Base-by-base conservation (phyloP, 2,329 filamentous ascomycete species). In the Trichoderma sp. region DNA sequence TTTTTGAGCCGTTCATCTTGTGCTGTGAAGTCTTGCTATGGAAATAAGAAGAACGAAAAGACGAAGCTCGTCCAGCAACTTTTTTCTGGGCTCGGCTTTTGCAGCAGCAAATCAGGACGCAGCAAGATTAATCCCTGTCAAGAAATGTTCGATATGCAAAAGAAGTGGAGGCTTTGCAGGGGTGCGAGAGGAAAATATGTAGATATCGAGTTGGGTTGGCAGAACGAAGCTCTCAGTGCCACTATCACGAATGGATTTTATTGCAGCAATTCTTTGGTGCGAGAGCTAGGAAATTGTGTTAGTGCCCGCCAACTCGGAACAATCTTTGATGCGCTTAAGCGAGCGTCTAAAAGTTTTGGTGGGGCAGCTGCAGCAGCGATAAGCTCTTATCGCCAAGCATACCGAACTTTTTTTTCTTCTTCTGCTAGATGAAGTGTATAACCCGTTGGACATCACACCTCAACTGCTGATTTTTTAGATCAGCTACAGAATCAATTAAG, bases 1-100 rank as follows among this genome's bases (percentile, higher is more conserved):
- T 77, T 71, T 85, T 85, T 29, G 74, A 60, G 49, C 78, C 73
- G 49, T 75, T 76, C 81, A 83, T 82, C 47, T 19, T 52, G 77
- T 73, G 68, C 56, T 68, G 56, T 33, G 70, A 70, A 35, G 37
- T 19, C 63, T 29, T 57, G 53, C 52, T 66, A 56, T n/a, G 14
- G 31, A 16, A 43, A 7, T 16, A 43, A 8, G 40, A 43, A 43
- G 19, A 19, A 8, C 1, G 49, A 71, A 65, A 35, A 55, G 37
- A 24, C 19, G 66, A 47, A 62, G 29, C 40, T 29, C 35, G 37
- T n/a, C 27, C 64, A 60, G 37, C 29, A 58, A 66, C 63, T 66
- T 66, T 66, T 66, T 66, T 66, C 33, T 40, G 61, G 58, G 49
- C 21, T 64, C 47, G 19, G 40, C 52, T 55, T 53, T 47, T 56